Evolutionary conservation across 805 yeast species (phyloP).

Genomic region (Dipodascopsis tothii): DNA sequence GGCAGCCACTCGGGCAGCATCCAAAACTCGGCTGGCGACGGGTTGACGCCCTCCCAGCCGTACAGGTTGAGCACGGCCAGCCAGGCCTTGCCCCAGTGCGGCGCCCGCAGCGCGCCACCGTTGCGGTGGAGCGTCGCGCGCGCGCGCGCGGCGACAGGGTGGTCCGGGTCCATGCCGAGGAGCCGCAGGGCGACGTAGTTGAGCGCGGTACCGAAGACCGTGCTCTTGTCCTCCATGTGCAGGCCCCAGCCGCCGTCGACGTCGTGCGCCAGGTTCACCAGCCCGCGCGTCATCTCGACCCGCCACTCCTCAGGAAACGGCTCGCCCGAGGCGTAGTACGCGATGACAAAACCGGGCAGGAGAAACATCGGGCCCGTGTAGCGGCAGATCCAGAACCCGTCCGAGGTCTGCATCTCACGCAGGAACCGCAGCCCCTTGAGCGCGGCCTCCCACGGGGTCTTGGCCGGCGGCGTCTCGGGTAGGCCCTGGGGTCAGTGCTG

Average conservation of each 20-base stretch:
- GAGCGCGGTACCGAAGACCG: conserved; percentile 88
- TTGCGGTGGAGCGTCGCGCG: conserved; percentile 47
- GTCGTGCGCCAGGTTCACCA: conserved; percentile 89
- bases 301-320: conserved; percentile 59
- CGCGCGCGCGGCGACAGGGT: conserved; percentile 73
- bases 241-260: conserved; percentile 99
- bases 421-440: conserved; percentile 68
- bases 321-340: conserved; percentile 60
- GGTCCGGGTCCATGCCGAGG: conserved; percentile 65
- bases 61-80: conserved; percentile 70
- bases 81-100: conserved; percentile 98
- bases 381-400: conserved; percentile 82
- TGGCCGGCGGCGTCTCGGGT: conserved; percentile 31
- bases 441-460: conserved; percentile 54
- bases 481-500: conserved; percentile 33
- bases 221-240: conserved; percentile 83
- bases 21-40: conserved; percentile 96
- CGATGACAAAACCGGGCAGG: conserved; percentile 79
- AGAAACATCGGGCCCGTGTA: conserved; percentile 98
- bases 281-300: conserved; percentile 70
- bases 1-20: conserved; percentile 72
- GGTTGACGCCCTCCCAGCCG: conserved; percentile 94
- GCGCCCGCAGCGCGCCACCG: conserved; percentile 86
- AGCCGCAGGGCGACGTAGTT: conserved; percentile 78
- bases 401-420: conserved; percentile 58